Evolutionary conservation across 202 grass and related monocot species (phyloP), one percentile per base, ranked within the genome.

Genomic region (Panicum virgatum): DNA sequence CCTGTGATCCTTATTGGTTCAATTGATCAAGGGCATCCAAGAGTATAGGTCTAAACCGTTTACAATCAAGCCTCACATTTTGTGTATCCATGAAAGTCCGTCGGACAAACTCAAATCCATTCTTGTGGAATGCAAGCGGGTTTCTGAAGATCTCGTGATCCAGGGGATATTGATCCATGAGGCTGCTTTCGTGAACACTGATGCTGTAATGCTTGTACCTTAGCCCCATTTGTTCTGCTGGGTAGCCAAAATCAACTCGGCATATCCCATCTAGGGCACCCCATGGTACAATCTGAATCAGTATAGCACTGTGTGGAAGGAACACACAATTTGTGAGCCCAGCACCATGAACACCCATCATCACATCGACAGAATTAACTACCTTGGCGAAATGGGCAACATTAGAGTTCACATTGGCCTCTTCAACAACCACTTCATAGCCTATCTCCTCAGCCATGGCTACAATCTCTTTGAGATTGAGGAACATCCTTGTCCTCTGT

Each of bases 281-380:
- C 82, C 90, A 85, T 5, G 92, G 92, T 45, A 94, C 89, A 52
- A 94, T 92, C 77, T 94, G 92, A 68, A 94, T 92, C 7, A 94
- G 3, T 3, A 71, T 82, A 14, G 89, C 89, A 26, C 86, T 74
- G 16, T 80, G 82, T 12, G 92, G 92, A 22, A 94, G 72, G 79
- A 94, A 94, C 29, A 86, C 84, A 25, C 90, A 92, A 52, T 94
- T 94, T 37, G 92, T 94, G 65, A 94, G 92, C 53, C 92, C 92
- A 15, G 89, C 92, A 2, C 92, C 92, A 50, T 94, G 92, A 52
- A 94, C 89, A 5, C 92, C 92, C 84, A 94, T 89, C 92, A 94
- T 94, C 39, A 92, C 92, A 64, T 94, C 89, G 0, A 87, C 92
- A 0, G 92, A 89, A 56, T 94, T 92, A 12, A 94, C 92, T 4